Conservation (phyloP, 768 basidiomycete genomes). For the Phallus indusiatus region DNA sequence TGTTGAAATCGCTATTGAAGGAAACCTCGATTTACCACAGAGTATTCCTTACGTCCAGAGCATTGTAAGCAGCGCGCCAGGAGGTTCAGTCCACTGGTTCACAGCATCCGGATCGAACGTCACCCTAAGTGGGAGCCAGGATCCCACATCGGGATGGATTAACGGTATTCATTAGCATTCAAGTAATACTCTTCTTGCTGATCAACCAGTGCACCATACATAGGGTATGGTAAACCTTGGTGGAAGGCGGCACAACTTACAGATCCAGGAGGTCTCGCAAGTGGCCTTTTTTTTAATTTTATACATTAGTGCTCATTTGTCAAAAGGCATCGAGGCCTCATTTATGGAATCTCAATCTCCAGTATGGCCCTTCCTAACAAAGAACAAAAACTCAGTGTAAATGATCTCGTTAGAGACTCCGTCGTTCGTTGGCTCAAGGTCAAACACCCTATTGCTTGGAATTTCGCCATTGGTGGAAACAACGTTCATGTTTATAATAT, state of each 20-base stretch:
- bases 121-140: slow-evolving; percentile 43
- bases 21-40: slow-evolving; percentile 46
- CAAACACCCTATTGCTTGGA: slow-evolving; percentile 46
- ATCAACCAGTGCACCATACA: background rate
- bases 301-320: background rate
- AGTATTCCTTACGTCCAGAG: slow-evolving; percentile 44
- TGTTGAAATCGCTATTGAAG: slow-evolving; percentile 47
- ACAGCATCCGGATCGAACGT: slow-evolving; percentile 38
- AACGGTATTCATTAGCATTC: slow-evolving; percentile 24
- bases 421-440: slow-evolving; percentile 1
- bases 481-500: slow-evolving; percentile 49
- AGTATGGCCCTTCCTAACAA: background rate
- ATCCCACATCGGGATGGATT: slow-evolving; percentile 57
- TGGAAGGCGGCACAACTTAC: slow-evolving; percentile 44
- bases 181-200: slow-evolving; percentile 20
- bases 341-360: background rate
- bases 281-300: background rate
- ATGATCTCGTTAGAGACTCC: background rate
- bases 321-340: background rate
- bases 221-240: slow-evolving; percentile 25
- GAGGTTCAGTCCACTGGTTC: slow-evolving; percentile 20
- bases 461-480: slow-evolving; percentile 31
- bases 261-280: slow-evolving; percentile 23
- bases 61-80: background rate
- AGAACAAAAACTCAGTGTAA: background rate